Base-by-base conservation (phyloP, 805 yeast species). In the Candida quercuum region DNA sequence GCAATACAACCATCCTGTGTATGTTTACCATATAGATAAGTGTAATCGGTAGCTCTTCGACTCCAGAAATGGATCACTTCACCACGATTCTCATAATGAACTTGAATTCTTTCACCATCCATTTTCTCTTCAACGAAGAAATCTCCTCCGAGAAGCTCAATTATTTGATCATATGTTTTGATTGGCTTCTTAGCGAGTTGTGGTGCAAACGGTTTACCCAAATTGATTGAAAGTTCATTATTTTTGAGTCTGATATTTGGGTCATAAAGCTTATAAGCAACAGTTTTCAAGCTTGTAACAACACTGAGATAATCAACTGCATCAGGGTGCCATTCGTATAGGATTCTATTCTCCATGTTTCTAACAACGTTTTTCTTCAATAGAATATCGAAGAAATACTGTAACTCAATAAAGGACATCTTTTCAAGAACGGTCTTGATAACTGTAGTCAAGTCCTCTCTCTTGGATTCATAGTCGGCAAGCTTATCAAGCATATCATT, bases 51-150 rank as follows among this genome's bases (percentile, higher is more conserved):
- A 8, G 84, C 83, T 33, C 78, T 71, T 47, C 95, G 68, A 36
- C 86, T 78, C 61, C 61, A 58, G 21, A 47, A 53, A 31, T 48
- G 52, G n/a, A 57, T 49, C 24, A 40, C 42, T 27, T 51, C 49
- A 10, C 73, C 80, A 40, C 54, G 54, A 8, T 74, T 61, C 24
- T 41, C 40, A 63, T 78, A 75, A 56, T 91, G 99, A 32, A 88
- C 47, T 37, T 86, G 80, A 49, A 86, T 77, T 47, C 99, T 63
- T 57, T 91, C 97, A 3, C 98, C 99, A 59, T 91, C 97, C 63
- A 88, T 72, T 55, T 91, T 91, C 56, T 91, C 97, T 52, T 91
- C 98, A 9, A 91, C 76, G 36, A 69, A 71, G 50, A 87, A 86
- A 19, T 68, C 63, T 43, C 58, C 19, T 32, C 57, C 17, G 52